These are phyloP conservation scores for Scenedesmus sp. DNA, from an alignment of 163 green algal species.

Conservation along the genomic window DNA sequence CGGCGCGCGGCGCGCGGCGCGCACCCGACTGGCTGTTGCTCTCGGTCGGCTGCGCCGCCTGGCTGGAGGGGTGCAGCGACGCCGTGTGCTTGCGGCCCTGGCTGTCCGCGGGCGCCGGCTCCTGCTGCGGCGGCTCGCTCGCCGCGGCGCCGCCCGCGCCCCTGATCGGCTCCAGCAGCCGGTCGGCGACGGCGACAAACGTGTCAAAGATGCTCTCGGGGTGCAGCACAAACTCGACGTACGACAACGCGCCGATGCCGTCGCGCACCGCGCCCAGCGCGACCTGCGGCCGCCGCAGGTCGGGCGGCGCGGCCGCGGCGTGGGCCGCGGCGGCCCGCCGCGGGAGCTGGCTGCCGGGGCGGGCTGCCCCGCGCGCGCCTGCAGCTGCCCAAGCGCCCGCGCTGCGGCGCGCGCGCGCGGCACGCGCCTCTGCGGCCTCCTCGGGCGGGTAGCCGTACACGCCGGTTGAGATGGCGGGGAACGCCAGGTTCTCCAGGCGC, in stretches of 20 bases:
- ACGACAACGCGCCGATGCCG: conserved; percentile 45
- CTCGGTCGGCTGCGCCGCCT: conserved; percentile 47
- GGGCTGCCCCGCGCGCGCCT: no score
- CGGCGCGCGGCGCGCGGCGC: background rate
- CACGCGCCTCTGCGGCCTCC: conserved; percentile 64
- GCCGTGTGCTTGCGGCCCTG: conserved; percentile 32
- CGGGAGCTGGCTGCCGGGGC: no score
- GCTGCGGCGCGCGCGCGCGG: no score
- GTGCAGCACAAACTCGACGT: conserved; percentile 84
- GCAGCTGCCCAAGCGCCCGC: no score
- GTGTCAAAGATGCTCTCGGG: conserved; percentile 46
- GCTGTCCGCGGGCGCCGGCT: conserved; percentile 24
- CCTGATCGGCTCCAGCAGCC: conserved; percentile 44
- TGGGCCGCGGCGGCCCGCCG: no score
- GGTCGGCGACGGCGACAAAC: conserved; percentile 53
- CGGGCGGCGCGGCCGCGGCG: no score
- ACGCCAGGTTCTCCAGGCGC: conserved; percentile 72
- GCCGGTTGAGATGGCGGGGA: conserved; percentile 88
- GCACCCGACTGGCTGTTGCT: conserved; percentile 44
- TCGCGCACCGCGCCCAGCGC: conserved; percentile 45
- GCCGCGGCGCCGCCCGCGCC: conserved; percentile 23
- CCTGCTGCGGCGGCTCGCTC: conserved; percentile 40
- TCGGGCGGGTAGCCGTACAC: conserved; percentile 78
- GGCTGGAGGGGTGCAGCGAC: conserved; percentile 40
- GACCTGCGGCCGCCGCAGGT: conserved; percentile 45